These are phyloP conservation scores for Aspergillus tamarii DNA, from an alignment of 2,329 filamentous ascomycete genomes.

Conservation along the genomic window DNA sequence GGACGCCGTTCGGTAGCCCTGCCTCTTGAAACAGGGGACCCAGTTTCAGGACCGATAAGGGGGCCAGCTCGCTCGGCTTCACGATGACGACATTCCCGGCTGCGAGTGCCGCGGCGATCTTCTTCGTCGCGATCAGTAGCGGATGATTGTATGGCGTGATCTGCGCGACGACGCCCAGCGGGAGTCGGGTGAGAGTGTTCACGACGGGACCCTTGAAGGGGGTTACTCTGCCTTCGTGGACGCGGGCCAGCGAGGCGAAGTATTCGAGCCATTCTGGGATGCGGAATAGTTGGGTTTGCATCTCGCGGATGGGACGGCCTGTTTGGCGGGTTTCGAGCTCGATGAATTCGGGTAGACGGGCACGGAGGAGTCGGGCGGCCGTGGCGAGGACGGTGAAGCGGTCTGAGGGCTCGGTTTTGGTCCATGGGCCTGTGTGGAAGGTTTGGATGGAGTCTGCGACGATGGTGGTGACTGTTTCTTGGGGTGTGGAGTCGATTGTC, in stretches of 20 bases:
- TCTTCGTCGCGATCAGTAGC: slow-evolving; percentile 42
- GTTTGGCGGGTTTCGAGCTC: slow-evolving; percentile 69
- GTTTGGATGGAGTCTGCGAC: slow-evolving; percentile 38
- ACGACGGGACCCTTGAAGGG: slow-evolving; percentile 57
- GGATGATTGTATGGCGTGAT: slow-evolving; percentile 47
- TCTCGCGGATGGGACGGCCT: slow-evolving; percentile 69
- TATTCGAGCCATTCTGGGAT: slow-evolving; percentile 67
- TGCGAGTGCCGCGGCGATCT: slow-evolving; percentile 44
- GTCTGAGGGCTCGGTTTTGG: slow-evolving; percentile 57
- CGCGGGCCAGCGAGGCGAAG: slow-evolving; percentile 69
- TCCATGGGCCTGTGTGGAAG: slow-evolving; percentile 61
- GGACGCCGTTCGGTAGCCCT: slow-evolving; percentile 47
- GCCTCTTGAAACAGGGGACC: slow-evolving; percentile 46
- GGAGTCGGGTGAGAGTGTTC: slow-evolving; percentile 41
- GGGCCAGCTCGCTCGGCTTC: slow-evolving; percentile 47
- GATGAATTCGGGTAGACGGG: slow-evolving; percentile 60
- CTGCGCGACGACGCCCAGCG: slow-evolving; percentile 44
- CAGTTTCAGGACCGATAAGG: slow-evolving; percentile 46
- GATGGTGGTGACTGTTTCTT: slow-evolving; percentile 56
- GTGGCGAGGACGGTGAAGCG: slow-evolving; percentile 67
- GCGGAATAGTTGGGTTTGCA: slow-evolving; percentile 69
- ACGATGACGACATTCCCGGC: slow-evolving; percentile 45
- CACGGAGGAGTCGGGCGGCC: slow-evolving; percentile 58
- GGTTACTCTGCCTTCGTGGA: slow-evolving; percentile 67
- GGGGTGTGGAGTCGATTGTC: slow-evolving; percentile 58